Evolutionary conservation across 225 moss, liverwort and hornwort genomes (phyloP), one percentile per base, ranked within the genome.

Genomic region (Antitrichia curtipendula): DNA sequence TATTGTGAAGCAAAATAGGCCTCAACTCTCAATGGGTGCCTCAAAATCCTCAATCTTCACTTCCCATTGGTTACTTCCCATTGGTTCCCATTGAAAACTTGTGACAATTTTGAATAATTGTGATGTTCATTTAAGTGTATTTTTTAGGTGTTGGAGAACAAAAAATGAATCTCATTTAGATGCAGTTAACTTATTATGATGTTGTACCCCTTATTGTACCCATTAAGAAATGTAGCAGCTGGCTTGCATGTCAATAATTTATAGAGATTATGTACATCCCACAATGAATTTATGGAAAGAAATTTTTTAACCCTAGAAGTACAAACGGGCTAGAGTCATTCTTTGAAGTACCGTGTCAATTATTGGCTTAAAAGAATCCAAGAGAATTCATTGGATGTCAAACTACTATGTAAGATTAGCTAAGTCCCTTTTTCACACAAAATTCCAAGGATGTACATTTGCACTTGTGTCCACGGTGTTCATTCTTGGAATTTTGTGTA

Each of bases 281-380:
- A 27, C 2, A 70, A 41, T 41, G 25, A 41, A 41, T 69, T n/a
- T n/a, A n/a, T n/a, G n/a, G n/a, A n/a, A n/a, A n/a, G n/a, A n/a
- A n/a, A n/a, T 15, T 34, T 2, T 36, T 34, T 64, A 64, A 34
- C 5, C 3, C 10, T 19, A 65, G 2, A 36, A 36, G 0, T 20
- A 36, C 3, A 3, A 1, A 10, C 0, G 2, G 5, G 9, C 2
- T n/a, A 10, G 12, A n/a, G 21, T 65, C n/a, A n/a, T 11, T 20
- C 1, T 34, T 36, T 36, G 20, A 2, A 2, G 6, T 21, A 12
- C 12, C 0, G 0, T n/a, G 22, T 11, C 7, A n/a, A n/a, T n/a
- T 12, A 12, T 66, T 66, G 11, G 6, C 12, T 21, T 66, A n/a
- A 21, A 21, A 66, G 15, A 27, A 0, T 4, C 5, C 18, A 18